These are phyloP conservation scores for Fusarium sp. DNA, from an alignment of 2,329 filamentous ascomycete species.

Conservation along the genomic window DNA sequence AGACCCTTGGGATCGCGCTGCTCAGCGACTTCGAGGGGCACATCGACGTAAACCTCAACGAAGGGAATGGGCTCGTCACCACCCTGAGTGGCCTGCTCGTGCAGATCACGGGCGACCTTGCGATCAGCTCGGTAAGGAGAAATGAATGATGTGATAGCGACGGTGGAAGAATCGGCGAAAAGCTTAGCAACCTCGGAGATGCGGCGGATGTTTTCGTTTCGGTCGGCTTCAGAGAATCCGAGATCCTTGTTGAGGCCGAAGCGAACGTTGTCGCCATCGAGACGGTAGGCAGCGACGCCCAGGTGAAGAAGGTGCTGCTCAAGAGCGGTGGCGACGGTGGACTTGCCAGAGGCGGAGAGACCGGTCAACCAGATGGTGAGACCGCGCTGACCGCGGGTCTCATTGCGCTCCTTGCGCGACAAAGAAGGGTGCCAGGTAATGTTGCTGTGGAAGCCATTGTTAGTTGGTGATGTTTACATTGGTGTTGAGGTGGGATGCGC, in stretches of 20 bases:
- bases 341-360: conserved; percentile 95
- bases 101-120: conserved; percentile 82
- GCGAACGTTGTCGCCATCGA: conserved; percentile 98
- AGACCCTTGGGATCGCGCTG: conserved; percentile 96
- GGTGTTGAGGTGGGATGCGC: conserved; percentile 20
- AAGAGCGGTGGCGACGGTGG: conserved; percentile 93
- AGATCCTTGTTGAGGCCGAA: conserved; percentile 99
- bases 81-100: conserved; percentile 66
- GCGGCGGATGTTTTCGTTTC: conserved; percentile 97
- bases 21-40: conserved; percentile 92
- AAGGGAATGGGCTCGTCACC: conserved; percentile 82
- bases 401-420: conserved; percentile 79
- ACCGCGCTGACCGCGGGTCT: conserved; percentile 83
- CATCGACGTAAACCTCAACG: conserved; percentile 93
- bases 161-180: conserved; percentile 88
- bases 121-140: conserved; percentile 92
- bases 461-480: conserved; percentile 16
- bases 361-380: conserved; percentile 99
- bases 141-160: conserved; percentile 97
- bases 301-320: conserved; percentile 96
- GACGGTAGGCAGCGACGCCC: conserved; percentile 85
- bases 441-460: conserved; percentile 67
- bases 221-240: conserved; percentile 90
- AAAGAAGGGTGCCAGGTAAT: conserved; percentile 91
- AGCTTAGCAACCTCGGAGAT: conserved; percentile 98